Evolutionary conservation across 1,284 basidiomycete genomes (phyloP).

Genomic region (Filobasidium uniguttulatum): DNA sequence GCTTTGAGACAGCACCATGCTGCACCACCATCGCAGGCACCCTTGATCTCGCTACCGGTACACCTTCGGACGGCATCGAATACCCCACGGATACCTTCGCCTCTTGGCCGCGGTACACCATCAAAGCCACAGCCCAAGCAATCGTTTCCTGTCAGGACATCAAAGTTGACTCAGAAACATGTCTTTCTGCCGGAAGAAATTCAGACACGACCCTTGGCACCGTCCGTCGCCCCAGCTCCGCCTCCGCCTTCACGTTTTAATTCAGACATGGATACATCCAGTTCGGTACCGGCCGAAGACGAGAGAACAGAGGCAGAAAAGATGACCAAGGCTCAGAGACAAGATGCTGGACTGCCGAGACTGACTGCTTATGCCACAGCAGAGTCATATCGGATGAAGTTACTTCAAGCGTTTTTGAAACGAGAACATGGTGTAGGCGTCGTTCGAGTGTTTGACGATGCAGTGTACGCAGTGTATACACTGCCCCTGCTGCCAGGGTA

Average conservation of each 20-base stretch:
- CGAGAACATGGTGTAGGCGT: conserved; percentile 85
- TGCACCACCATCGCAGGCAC: conserved; percentile 12
- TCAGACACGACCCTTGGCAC: conserved; percentile 64
- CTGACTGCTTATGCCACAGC: conserved; percentile 80
- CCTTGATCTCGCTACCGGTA: conserved; percentile 27
- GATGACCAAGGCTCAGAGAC: conserved; percentile 57
- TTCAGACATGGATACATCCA: conserved; percentile 20
- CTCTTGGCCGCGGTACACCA: conserved; percentile 35
- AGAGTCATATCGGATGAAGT: conserved; percentile 65
- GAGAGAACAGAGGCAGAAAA: conserved; percentile 35
- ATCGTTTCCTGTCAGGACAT: conserved; percentile 52
- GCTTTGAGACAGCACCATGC: conserved; percentile 28
- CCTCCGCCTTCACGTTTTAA: neutral
- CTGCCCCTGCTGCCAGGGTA: conserved; percentile 84
- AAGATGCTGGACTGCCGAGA: conserved; percentile 58
- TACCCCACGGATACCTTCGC: conserved; percentile 31
- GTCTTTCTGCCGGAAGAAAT: conserved; percentile 81
- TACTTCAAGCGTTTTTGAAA: conserved; percentile 65
- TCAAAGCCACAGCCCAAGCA: conserved; percentile 18
- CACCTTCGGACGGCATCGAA: conserved; percentile 33
- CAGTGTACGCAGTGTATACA: conserved; percentile 82
- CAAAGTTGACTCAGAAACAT: conserved; percentile 83
- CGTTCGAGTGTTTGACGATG: conserved; percentile 74
- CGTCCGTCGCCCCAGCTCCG: conserved; percentile 8
- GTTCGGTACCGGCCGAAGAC: conserved; percentile 23